Percentiles rank a stretch among this genome's conserved stretches.
Conservation (phyloP, 2,329 filamentous ascomycete species). For the Ophiostoma perfectum region DNA sequence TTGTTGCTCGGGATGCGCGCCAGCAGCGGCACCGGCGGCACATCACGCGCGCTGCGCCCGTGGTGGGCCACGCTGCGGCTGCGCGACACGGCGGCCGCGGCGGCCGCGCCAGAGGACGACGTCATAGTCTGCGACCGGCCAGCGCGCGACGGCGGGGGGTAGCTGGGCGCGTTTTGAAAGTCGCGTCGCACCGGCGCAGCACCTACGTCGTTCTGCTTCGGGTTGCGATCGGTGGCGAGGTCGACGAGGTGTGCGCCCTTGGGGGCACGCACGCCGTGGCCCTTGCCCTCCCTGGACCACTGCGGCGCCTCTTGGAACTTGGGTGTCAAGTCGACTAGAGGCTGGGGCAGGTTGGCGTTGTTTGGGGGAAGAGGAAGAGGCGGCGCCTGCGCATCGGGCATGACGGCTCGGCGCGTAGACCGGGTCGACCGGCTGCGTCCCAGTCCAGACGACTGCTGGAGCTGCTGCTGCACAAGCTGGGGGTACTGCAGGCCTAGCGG, state of each 20-base stretch:
- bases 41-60: neutral
- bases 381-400: neutral
- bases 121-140: conserved; percentile 25
- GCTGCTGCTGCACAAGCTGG: conserved; percentile 19
- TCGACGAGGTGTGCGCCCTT: conserved; percentile 44
- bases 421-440: conserved; percentile 20
- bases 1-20: conserved; percentile 17
- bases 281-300: conserved; percentile 48
- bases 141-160: conserved; percentile 9
- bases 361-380: conserved; percentile 45
- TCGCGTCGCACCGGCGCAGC: neutral
- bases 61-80: conserved; percentile 21
- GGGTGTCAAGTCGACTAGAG: conserved; percentile 63
- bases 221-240: conserved; percentile 36
- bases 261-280: conserved; percentile 41
- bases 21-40: conserved; percentile 23
- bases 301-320: conserved; percentile 60
- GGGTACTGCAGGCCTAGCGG: conserved; percentile 22
- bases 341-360: conserved; percentile 40
- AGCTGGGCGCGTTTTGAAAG: neutral
- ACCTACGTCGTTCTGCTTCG: neutral
- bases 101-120: conserved; percentile 20
- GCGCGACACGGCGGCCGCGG: conserved; percentile 20
- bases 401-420: neutral
- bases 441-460: conserved; percentile 18